Evolutionary conservation across 2,329 filamentous ascomycete species (phyloP).

Genomic region (Penicillium sp.): DNA sequence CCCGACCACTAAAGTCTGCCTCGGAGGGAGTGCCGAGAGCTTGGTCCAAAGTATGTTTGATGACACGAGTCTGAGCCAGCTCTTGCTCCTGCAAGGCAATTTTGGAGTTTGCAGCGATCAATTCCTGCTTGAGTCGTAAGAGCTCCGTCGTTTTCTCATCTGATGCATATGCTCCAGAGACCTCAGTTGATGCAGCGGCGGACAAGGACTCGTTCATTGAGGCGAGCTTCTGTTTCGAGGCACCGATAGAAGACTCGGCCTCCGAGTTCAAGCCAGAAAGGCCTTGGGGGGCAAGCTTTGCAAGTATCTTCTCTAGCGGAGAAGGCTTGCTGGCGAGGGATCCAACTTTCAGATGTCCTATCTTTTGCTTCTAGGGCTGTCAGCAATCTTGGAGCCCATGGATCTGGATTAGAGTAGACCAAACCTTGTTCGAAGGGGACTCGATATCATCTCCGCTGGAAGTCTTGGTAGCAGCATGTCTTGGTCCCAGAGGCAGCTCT

Average conservation of each 20-base stretch:
- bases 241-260: conserved; percentile 23
- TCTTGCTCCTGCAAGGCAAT: conserved; percentile 66
- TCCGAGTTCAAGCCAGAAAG: conserved; percentile 20
- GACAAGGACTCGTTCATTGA: conserved; percentile 19
- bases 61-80: conserved; percentile 62
- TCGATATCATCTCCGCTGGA: conserved; percentile 28
- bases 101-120: conserved; percentile 60
- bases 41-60: conserved; percentile 65
- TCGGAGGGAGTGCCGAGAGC: conserved; percentile 59
- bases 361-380: conserved; percentile 53
- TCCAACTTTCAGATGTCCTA: conserved; percentile 42
- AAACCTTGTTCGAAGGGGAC: conserved; percentile 43
- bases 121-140: conserved; percentile 60
- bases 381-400: conserved; percentile 27
- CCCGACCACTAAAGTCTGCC: conserved; percentile 52
- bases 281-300: conserved; percentile 44
- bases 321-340: conserved; percentile 35
- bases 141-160: conserved; percentile 53
- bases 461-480: conserved; percentile 38
- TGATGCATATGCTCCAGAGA: conserved; percentile 14
- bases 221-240: conserved; percentile 24
- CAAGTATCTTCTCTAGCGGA: conserved; percentile 67
- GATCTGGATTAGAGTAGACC: conserved; percentile 9
- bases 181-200: conserved; percentile 12
- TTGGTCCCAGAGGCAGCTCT: conserved; percentile 39